Evolutionary conservation across 176 grass and related monocot species (phyloP).

Genomic region (Rhynchospora tenuis): DNA sequence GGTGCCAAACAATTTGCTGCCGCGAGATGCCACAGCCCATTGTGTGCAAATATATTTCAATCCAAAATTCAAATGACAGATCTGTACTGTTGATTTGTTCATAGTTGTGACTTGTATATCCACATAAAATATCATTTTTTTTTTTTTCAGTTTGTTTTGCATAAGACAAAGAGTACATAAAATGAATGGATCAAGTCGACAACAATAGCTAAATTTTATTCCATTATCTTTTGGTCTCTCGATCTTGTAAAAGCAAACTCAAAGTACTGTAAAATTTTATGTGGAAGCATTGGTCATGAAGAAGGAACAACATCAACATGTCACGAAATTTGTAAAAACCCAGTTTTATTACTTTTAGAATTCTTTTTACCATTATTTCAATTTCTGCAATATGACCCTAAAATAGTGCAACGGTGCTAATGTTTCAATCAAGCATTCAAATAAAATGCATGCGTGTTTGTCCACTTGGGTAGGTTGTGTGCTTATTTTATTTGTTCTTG

Average conservation of each 20-base stretch:
- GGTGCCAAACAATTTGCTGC: not conserved
- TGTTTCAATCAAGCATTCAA: no score
- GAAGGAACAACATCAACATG: not conserved
- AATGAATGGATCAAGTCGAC: not conserved
- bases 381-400: no score
- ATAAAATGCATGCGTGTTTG: not conserved
- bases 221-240: not conserved
- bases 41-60: not conserved
- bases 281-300: slow-evolving; percentile 1
- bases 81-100: not conserved
- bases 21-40: not conserved
- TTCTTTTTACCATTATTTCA: no score
- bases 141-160: not conserved
- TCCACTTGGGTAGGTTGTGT: not conserved
- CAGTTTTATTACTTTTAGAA: no score
- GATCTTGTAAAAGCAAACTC: not conserved
- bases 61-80: not conserved
- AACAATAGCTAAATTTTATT: not conserved
- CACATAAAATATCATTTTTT: not conserved
- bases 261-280: not conserved
- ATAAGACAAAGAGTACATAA: not conserved
- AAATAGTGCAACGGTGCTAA: no score
- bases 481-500: not conserved
- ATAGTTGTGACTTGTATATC: not conserved
- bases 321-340: no score